Conservation (phyloP, 805 yeast genomes). For the Ogataea allantospora region DNA sequence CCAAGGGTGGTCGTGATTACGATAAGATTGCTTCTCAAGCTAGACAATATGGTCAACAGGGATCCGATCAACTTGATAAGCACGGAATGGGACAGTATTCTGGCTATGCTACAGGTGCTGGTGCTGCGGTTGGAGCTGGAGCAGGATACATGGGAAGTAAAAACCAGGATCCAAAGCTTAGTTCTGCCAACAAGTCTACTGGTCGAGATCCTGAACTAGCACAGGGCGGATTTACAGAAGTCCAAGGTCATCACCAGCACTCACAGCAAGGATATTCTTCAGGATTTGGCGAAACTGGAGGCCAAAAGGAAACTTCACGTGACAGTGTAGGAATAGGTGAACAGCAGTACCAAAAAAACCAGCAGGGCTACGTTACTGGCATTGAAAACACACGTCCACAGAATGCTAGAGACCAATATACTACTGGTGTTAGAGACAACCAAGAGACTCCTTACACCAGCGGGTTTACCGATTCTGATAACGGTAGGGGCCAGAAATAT, state of each 20-base stretch:
- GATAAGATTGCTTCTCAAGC: not conserved
- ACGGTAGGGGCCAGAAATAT: not conserved
- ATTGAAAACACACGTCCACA: constrained; percentile 9
- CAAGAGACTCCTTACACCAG: constrained; percentile 4
- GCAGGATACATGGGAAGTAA: constrained; percentile 9
- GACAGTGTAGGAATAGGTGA: no score
- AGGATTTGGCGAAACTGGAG: not conserved
- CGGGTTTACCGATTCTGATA: constrained; percentile 5
- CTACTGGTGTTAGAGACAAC: constrained; percentile 10
- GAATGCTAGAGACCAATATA: constrained; percentile 1
- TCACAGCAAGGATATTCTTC: not conserved
- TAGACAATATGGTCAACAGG: constrained; percentile 7
- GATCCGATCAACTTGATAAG: constrained; percentile 9
- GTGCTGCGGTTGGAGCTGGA: constrained; percentile 13
- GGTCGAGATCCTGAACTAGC: constrained; percentile 7
- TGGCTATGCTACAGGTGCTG: constrained; percentile 13
- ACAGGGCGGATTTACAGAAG: constrained; percentile 6
- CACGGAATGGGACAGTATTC: constrained; percentile 10
- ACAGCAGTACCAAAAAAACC: no score
- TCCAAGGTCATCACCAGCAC: no score
- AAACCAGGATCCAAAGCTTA: not conserved
- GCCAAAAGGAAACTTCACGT: no score
- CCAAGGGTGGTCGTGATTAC: not conserved
- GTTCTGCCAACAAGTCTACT: not conserved
- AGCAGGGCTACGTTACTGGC: constrained; percentile 11